These are phyloP conservation scores for Cyclotella atomus DNA, from an alignment of 108 stramenopile species.

Conservation along the genomic window DNA sequence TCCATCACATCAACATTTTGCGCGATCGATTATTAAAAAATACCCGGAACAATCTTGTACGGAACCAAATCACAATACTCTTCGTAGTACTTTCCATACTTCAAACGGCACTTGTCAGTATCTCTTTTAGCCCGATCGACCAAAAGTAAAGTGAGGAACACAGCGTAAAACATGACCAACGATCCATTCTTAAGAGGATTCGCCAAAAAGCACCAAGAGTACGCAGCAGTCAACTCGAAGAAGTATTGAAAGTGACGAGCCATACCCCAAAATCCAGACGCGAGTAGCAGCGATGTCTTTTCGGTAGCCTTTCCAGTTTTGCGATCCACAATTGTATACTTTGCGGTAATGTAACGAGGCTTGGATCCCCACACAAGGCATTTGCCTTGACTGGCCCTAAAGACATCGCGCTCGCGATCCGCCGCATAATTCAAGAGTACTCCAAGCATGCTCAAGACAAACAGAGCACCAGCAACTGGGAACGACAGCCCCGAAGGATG, in stretches of 20 bases:
- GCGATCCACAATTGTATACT: conserved; percentile 80
- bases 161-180: conserved; percentile 91
- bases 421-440: conserved; percentile 95
- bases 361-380: conserved; percentile 90
- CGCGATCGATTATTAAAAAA: conserved; percentile 18
- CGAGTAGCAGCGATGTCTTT: conserved; percentile 83
- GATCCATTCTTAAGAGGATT: conserved; percentile 68
- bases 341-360: conserved; percentile 88
- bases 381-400: conserved; percentile 84
- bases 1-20: not conserved
- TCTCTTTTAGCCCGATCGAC: conserved; percentile 96
- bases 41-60: conserved; percentile 87
- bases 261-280: conserved; percentile 90
- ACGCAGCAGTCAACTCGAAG: conserved; percentile 89
- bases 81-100: conserved; percentile 97
- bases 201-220: conserved; percentile 89
- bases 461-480: conserved; percentile 59
- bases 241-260: conserved; percentile 98
- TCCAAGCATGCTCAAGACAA: conserved; percentile 68
- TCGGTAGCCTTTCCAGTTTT: conserved; percentile 51
- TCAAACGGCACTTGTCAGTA: conserved; percentile 90
- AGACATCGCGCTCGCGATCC: conserved; percentile 95
- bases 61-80: conserved; percentile 92
- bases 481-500: conserved; percentile 81
- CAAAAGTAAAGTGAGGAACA: conserved; percentile 92